Conservation (phyloP, 441 rosid species). For the Brassica hybrid region DNA sequence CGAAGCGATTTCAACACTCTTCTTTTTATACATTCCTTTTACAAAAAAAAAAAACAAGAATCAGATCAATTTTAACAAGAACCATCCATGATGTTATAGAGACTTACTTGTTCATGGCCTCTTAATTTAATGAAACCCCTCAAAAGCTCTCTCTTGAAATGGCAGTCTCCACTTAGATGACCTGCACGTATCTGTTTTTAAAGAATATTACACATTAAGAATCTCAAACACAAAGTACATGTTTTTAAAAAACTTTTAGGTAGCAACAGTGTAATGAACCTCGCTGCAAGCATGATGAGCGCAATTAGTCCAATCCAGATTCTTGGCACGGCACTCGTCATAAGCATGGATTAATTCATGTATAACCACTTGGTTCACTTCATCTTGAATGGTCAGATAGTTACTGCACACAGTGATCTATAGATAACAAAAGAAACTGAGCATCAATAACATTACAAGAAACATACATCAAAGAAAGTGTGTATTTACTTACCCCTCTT, state of each 20-base stretch:
- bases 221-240: neutral
- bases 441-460: neutral
- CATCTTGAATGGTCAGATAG: slow-evolving; percentile 73
- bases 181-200: slow-evolving; percentile 78
- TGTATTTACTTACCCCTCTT: slow-evolving; percentile 57
- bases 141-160: slow-evolving; percentile 83
- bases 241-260: neutral
- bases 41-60: neutral
- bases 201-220: neutral
- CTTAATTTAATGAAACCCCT: slow-evolving; percentile 76
- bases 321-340: slow-evolving; percentile 85
- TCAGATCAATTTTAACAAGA: neutral
- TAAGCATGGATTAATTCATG: slow-evolving; percentile 91
- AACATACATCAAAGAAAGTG: neutral
- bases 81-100: slow-evolving; percentile 16
- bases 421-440: neutral
- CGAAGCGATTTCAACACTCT: slow-evolving; percentile 78
- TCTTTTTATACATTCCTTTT: slow-evolving; percentile 88
- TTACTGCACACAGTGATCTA: slow-evolving; percentile 84
- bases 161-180: slow-evolving; percentile 95
- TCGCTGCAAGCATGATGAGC: slow-evolving; percentile 7
- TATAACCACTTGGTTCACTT: slow-evolving; percentile 82
- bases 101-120: slow-evolving; percentile 85
- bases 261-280: neutral
- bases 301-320: slow-evolving; percentile 79